Percentiles rank a stretch among this genome's conserved stretches.
Conservation (phyloP, 2,329 filamentous ascomycete species). For the Colletotrichum liaoningense region DNA sequence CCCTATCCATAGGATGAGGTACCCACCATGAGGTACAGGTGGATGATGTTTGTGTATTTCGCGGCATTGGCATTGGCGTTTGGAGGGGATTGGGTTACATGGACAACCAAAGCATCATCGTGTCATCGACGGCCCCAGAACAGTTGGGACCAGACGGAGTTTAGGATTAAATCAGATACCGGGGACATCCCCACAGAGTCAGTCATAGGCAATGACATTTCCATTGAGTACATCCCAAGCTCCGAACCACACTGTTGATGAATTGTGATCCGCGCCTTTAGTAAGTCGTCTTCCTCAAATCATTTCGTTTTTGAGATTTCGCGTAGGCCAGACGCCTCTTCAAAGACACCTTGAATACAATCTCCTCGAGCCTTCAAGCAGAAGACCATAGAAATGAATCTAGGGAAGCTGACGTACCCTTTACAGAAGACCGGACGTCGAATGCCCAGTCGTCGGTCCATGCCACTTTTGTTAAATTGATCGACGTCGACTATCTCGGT, state of each 20-base stretch:
- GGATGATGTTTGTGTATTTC: background rate
- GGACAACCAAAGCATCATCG: background rate
- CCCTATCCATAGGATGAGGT: background rate
- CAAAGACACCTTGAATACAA: too few species aligned
- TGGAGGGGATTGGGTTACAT: background rate
- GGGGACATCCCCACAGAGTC: background rate
- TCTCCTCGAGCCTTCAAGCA: background rate
- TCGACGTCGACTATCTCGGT: background rate
- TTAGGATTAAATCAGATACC: slow-evolving; percentile 12
- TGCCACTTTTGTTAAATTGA: background rate
- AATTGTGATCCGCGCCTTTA: too few species aligned
- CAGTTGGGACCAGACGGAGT: background rate
- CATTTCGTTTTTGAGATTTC: too few species aligned
- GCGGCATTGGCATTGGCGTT: slow-evolving; percentile 30
- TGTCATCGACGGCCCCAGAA: background rate
- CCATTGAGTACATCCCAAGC: background rate
- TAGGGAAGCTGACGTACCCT: too few species aligned
- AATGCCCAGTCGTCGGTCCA: too few species aligned
- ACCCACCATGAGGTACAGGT: background rate
- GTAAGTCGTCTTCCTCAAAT: too few species aligned
- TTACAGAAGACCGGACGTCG: too few species aligned
- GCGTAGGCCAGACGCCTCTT: too few species aligned
- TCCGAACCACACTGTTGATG: background rate
- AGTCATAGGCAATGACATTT: background rate
- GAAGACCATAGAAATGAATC: background rate